Evolutionary conservation across 345 rosid species (phyloP).

Genomic region (Moringa oleifera): DNA sequence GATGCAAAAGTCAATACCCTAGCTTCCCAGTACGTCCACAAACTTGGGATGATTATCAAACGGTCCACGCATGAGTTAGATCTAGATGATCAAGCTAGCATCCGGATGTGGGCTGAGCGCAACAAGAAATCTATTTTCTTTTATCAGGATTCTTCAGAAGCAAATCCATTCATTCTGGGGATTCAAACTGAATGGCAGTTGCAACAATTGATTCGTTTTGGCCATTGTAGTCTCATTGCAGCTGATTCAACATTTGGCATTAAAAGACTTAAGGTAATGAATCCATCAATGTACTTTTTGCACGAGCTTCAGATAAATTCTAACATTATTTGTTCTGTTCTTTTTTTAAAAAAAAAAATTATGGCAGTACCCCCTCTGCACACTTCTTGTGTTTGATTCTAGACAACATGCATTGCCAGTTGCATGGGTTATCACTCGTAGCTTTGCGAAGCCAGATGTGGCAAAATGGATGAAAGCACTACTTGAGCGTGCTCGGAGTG

Average conservation of each 20-base stretch:
- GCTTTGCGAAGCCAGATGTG: conserved; percentile 77
- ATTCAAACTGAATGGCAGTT: conserved; percentile 96
- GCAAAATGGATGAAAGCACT: conserved; percentile 86
- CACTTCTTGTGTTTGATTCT: conserved; percentile 89
- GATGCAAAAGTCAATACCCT: conserved; percentile 60
- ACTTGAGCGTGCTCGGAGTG: conserved; percentile 47
- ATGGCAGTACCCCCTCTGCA: conserved; percentile 79
- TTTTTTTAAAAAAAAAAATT: too few species aligned
- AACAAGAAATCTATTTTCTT: conserved; percentile 83
- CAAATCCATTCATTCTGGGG: conserved; percentile 74
- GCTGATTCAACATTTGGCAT: conserved; percentile 89
- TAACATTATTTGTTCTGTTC: conserved; percentile 10
- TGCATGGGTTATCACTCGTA: conserved; percentile 86
- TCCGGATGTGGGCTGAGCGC: conserved; percentile 78
- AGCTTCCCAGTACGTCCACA: conserved; percentile 88
- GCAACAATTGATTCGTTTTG: conserved; percentile 86
- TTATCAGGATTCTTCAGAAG: conserved; percentile 76
- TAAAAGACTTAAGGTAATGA: conserved; percentile 76
- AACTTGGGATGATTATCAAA: conserved; percentile 85
- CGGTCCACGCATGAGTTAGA: conserved; percentile 87
- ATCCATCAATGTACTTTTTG: not conserved
- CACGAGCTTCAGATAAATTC: not conserved
- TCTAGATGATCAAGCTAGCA: conserved; percentile 89
- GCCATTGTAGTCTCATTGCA: conserved; percentile 75
- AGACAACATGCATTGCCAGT: conserved; percentile 93